Percentiles rank a stretch among this genome's conserved stretches.
These are phyloP conservation scores for Kwoniella heveanensis DNA, from an alignment of 768 basidiomycete species.

Conservation along the genomic window DNA sequence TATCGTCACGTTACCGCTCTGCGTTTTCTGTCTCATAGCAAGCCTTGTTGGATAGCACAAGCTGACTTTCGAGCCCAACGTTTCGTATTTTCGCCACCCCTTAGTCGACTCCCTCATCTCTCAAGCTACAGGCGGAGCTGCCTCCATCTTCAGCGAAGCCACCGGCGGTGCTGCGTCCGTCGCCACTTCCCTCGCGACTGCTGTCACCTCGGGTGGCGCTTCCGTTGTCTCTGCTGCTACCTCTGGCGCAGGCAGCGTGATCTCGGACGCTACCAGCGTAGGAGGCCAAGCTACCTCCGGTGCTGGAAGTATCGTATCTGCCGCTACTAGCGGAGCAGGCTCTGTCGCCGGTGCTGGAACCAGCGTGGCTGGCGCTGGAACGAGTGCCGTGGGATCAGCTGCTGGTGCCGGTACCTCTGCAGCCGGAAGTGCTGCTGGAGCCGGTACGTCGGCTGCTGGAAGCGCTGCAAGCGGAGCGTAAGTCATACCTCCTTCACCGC, in stretches of 20 bases:
- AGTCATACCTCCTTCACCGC: conserved; percentile 1
- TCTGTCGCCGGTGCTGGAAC: conserved; percentile 10
- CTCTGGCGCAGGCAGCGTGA: conserved; percentile 17
- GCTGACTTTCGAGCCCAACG: too few species aligned
- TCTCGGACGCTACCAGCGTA: conserved; percentile 20
- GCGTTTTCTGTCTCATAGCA: too few species aligned
- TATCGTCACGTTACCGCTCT: background rate
- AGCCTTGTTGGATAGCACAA: too few species aligned
- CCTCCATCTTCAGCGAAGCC: conserved; percentile 8
- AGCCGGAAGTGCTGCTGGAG: conserved; percentile 13
- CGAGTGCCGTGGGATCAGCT: conserved; percentile 14
- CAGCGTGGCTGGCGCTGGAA: conserved; percentile 7
- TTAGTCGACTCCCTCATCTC: conserved; percentile 11
- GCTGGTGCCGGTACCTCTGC: conserved; percentile 16
- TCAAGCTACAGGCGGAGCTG: conserved; percentile 3
- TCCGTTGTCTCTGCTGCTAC: conserved; percentile 8
- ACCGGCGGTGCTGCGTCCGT: conserved; percentile 7
- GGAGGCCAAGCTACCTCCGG: conserved; percentile 8
- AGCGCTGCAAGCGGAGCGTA: conserved; percentile 16
- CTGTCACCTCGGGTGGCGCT: background rate
- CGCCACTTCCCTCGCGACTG: background rate
- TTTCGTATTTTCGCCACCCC: background rate
- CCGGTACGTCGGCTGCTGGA: conserved; percentile 1
- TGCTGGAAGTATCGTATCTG: conserved; percentile 11
- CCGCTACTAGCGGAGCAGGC: conserved; percentile 17